Conservation (phyloP, 78 protist species). For the Dictyostelium discoideum region DNA sequence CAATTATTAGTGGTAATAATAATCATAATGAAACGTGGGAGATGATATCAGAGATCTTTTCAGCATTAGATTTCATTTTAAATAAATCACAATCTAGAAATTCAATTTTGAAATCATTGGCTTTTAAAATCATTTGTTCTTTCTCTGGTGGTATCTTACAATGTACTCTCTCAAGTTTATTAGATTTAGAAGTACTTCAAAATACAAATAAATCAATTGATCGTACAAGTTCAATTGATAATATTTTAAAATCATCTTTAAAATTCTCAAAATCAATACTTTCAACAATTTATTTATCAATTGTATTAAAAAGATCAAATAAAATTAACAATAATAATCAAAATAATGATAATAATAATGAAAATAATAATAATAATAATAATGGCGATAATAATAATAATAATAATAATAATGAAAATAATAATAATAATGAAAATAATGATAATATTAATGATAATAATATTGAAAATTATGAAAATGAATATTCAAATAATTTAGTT, state of each 20-base stretch:
- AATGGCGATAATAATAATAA: not conserved
- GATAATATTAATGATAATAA: not conserved
- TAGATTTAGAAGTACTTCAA: not conserved
- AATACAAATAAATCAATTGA: not conserved
- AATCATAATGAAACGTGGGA: slow-evolving; percentile 34
- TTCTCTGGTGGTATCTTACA: slow-evolving; percentile 22
- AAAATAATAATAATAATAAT: not conserved
- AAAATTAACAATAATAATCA: not conserved
- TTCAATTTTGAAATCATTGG: not conserved
- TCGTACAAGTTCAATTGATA: not conserved
- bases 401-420: not conserved
- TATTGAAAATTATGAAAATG: not conserved
- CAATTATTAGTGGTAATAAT: not conserved
- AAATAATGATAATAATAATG: not conserved
- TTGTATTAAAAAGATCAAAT: not conserved
- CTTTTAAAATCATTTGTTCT: not conserved
- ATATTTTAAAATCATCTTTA: not conserved
- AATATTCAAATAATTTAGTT: not conserved
- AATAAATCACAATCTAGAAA: not conserved
- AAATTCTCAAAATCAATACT: not conserved
- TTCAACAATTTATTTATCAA: not conserved
- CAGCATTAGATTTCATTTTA: not conserved
- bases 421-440: not conserved
- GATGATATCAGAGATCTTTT: not conserved
- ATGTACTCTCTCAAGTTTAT: not conserved